Evolutionary conservation across 306 rosid genomes (phyloP).

Genomic region (Begonia peltatifolia): DNA sequence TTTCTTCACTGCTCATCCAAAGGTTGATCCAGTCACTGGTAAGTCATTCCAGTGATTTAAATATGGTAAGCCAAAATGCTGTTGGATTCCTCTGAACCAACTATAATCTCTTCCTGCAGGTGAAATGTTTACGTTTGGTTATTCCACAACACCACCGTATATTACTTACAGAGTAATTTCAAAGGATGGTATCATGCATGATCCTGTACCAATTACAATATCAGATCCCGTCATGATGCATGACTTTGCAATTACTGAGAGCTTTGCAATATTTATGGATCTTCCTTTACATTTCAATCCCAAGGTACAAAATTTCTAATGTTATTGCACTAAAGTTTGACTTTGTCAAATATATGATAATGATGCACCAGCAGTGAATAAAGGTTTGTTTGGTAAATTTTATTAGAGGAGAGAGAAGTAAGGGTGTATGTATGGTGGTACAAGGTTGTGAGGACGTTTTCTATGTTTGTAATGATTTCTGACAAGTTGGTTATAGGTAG

Average conservation of each 20-base stretch:
- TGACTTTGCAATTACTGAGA: constrained; percentile 88
- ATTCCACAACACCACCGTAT: constrained; percentile 70
- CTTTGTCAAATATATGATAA: too few relatives aligned
- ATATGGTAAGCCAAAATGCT: constrained; percentile 5
- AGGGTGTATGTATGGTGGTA: too few relatives aligned
- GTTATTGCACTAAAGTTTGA: too few relatives aligned
- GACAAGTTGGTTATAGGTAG: too few relatives aligned
- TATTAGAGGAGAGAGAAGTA: too few relatives aligned
- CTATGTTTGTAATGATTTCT: too few relatives aligned
- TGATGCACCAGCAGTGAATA: too few relatives aligned
- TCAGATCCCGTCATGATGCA: constrained; percentile 89
- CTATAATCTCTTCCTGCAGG: constrained; percentile 39
- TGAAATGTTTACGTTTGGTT: constrained; percentile 95
- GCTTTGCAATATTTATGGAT: constrained; percentile 78
- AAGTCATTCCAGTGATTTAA: constrained; percentile 6
- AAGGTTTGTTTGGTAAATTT: too few relatives aligned
- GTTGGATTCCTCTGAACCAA: constrained; percentile 1
- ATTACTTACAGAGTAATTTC: constrained; percentile 87
- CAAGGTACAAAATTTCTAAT: constrained; percentile 33
- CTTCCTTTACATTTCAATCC: constrained; percentile 77
- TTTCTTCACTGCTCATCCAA: constrained; percentile 94
- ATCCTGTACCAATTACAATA: constrained; percentile 82
- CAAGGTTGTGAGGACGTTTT: too few relatives aligned
- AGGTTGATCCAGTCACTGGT: constrained; percentile 93
- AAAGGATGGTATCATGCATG: constrained; percentile 79